phyloP scores from a whole-genome alignment of 2,329 filamentous ascomycete genomes.

The Penicillium sclerotiorum region DNA sequence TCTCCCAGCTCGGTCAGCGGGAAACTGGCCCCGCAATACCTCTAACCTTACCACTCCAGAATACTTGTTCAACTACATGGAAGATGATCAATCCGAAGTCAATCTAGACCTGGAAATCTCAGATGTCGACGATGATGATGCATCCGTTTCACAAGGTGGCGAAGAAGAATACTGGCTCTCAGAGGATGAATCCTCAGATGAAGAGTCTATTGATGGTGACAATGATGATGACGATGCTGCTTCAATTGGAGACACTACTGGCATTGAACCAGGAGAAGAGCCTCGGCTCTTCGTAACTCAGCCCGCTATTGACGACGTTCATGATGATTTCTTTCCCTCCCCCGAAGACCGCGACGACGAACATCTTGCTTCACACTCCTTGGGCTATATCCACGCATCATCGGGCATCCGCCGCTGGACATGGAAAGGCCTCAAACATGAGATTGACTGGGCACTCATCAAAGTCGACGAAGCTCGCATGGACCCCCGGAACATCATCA shows the following conservation, averaged over 20 bases:
- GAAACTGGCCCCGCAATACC: constrained; percentile 36
- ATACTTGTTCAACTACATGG: constrained; percentile 41
- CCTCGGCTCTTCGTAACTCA: constrained; percentile 84
- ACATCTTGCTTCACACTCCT: constrained; percentile 75
- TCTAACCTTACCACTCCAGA: constrained; percentile 29
- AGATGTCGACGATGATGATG: constrained; percentile 54
- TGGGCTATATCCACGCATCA: constrained; percentile 85
- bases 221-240: constrained; percentile 57
- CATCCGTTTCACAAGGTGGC: constrained; percentile 39
- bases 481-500: constrained; percentile 71
- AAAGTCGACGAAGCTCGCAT: constrained; percentile 72
- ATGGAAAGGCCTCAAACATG: constrained; percentile 74
- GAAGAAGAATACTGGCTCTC: constrained; percentile 50
- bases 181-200: constrained; percentile 55
- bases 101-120: constrained; percentile 55
- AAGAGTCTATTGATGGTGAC: constrained; percentile 54
- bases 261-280: constrained; percentile 73
- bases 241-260: constrained; percentile 73
- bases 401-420: constrained; percentile 81
- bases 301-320: constrained; percentile 84
- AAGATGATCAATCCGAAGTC: constrained; percentile 42
- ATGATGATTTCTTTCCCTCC: constrained; percentile 79
- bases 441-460: constrained; percentile 95
- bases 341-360: constrained; percentile 77
- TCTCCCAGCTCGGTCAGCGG: constrained; percentile 49